These are phyloP conservation scores for Apophysomyces ossiformis DNA, from an alignment of 371 early-diverging fungal species.

Conservation along the genomic window DNA sequence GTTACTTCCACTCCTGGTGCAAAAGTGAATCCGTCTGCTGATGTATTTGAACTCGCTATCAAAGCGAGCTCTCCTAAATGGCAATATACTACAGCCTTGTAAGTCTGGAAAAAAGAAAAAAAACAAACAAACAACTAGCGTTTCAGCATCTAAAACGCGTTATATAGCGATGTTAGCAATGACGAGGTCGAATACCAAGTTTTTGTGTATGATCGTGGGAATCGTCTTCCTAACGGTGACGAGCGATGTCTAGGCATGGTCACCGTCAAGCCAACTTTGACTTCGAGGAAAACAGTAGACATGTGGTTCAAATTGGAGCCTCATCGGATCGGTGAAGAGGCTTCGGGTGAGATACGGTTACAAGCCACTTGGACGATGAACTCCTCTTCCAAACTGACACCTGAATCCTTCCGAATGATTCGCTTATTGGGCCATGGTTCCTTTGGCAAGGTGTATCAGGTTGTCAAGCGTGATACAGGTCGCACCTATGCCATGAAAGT, in stretches of 20 bases:
- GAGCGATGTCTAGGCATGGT: conserved; percentile 70
- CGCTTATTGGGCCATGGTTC: conserved; percentile 81
- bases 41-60: conserved; percentile 51
- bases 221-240: conserved; percentile 40
- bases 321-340: conserved; percentile 39
- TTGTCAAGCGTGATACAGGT: conserved; percentile 74
- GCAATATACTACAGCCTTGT: conserved; percentile 75
- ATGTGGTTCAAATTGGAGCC: conserved; percentile 65
- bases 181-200: conserved; percentile 66
- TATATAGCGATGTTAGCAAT: conserved; percentile 63
- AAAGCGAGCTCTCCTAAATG: conserved; percentile 60
- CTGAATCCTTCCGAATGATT: conserved; percentile 73
- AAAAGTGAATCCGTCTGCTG: conserved; percentile 12
- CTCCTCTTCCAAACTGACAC: conserved; percentile 46
- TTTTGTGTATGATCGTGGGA: conserved; percentile 67
- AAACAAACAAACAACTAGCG: neutral
- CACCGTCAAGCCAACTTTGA: conserved; percentile 58
- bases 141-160: neutral
- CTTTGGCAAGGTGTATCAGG: conserved; percentile 86
- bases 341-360: conserved; percentile 71
- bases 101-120: conserved; percentile 23
- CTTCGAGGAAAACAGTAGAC: conserved; percentile 66
- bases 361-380: conserved; percentile 45
- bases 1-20: conserved; percentile 46
- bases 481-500: conserved; percentile 88